Percentiles rank a stretch among this genome's conserved stretches.
These are phyloP conservation scores for Phytophthora podocarpi DNA, from an alignment of 352 stramenopile genomes.

Conservation along the genomic window DNA sequence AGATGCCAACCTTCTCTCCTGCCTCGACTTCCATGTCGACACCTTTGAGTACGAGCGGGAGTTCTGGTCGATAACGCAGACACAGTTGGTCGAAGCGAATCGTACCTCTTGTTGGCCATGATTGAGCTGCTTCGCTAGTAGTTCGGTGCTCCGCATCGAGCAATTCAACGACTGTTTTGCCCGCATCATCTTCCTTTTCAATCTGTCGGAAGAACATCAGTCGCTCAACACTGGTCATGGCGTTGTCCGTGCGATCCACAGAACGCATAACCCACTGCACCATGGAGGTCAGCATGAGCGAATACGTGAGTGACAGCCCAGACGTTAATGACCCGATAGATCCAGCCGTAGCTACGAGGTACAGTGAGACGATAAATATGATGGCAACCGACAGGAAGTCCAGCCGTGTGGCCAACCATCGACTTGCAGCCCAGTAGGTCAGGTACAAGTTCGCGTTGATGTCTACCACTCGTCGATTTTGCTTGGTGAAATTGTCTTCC, in stretches of 20 bases:
- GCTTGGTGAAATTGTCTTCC: slow-evolving; percentile 30
- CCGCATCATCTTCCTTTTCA: slow-evolving; percentile 36
- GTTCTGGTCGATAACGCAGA: slow-evolving; percentile 44
- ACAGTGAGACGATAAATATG: slow-evolving; percentile 88
- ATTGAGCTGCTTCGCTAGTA: neutral
- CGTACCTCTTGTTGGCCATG: slow-evolving; percentile 33
- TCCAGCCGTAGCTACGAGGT: slow-evolving; percentile 66
- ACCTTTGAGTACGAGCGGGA: slow-evolving; percentile 42
- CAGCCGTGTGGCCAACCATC: slow-evolving; percentile 95
- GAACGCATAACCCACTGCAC: slow-evolving; percentile 39
- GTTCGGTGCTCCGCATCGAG: neutral
- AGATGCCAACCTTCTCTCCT: slow-evolving; percentile 62
- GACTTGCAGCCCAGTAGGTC: slow-evolving; percentile 50
- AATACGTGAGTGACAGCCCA: slow-evolving; percentile 42
- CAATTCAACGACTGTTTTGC: slow-evolving; percentile 6
- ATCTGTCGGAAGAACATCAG: slow-evolving; percentile 39
- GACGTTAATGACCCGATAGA: slow-evolving; percentile 30
- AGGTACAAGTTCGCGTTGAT: slow-evolving; percentile 47
- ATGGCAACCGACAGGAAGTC: slow-evolving; percentile 80
- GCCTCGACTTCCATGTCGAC: slow-evolving; percentile 38
- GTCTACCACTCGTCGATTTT: slow-evolving; percentile 46
- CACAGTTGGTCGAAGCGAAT: slow-evolving; percentile 33
- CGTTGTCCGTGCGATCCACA: slow-evolving; percentile 48
- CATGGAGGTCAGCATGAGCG: slow-evolving; percentile 50
- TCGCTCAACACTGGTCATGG: slow-evolving; percentile 42